Evolutionary conservation across 2,329 filamentous ascomycete species (phyloP), one percentile per base, ranked within the genome.

Genomic region (Penicillium sp.): DNA sequence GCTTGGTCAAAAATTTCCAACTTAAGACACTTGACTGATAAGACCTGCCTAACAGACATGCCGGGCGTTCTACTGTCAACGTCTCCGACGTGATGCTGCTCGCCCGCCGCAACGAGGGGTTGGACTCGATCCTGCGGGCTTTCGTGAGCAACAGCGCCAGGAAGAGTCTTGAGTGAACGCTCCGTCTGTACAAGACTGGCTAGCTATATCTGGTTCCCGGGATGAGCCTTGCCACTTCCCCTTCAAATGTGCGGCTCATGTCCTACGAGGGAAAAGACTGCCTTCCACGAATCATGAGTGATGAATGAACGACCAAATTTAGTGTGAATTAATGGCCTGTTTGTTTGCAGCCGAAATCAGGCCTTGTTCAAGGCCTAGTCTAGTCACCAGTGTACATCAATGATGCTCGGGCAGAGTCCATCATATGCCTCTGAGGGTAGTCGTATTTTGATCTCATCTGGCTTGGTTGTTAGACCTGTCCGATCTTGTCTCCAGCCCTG

Each of bases 81-180:
- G 89, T 89, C 0, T 89, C 93, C 53, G 95, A 99, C 72, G 93
- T 98, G 13, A 79, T 98, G 69, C 84, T 99, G 7, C 85, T 99
- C 33, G 88, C 91, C 27, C 83, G 95, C 61, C 87, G 94, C 59
- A 99, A 98, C 68, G 90, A 93, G 57, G 92, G 92, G 18, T 77
- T 99, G 19, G 87, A 93, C 66, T 83, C 83, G 16, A 87, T 98
- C 36, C 83, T 99, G 71, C 70, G 68, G 11, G 68, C 73, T 6
- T 78, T 75, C 52, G 61, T 74, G 16, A 75, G 51, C 72, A 73
- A 52, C 65, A 69, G 47, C 72, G 64, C 7, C 63, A 70, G 39
- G 61, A 69, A 35, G 61, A 60, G 7, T 62, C 66, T 18, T 70
- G 64, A 70, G 37, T 51, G 31, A 50, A n/a, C n/a, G 37, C 6